Percentiles rank a stretch among this genome's conserved stretches.
Conservation (phyloP, 371 early-diverging fungal genomes). For the Mortierella sp. region DNA sequence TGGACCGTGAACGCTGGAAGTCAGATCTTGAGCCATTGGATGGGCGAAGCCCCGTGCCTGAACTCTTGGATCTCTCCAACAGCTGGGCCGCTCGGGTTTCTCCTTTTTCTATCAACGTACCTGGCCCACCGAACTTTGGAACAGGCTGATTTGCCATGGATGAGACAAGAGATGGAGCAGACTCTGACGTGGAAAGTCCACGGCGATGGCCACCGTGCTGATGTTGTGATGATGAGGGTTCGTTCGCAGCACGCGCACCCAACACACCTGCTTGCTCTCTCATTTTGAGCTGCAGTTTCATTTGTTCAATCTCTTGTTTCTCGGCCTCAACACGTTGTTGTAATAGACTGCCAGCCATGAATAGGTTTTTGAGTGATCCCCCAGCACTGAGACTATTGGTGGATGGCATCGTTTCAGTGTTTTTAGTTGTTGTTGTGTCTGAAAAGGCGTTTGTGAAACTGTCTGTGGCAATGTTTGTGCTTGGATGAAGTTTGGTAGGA, state of each 20-base stretch:
- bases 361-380: slow-evolving; percentile 17
- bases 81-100: slow-evolving; percentile 38
- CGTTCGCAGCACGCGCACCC: slow-evolving; percentile 19
- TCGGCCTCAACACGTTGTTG: slow-evolving; percentile 54
- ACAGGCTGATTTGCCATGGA: slow-evolving; percentile 1
- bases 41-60: slow-evolving; percentile 41
- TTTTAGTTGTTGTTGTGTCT: background rate
- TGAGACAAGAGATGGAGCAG: slow-evolving; percentile 13
- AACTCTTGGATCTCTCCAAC: slow-evolving; percentile 32
- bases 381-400: background rate
- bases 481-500: background rate
- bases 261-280: slow-evolving; percentile 50
- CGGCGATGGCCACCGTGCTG: slow-evolving; percentile 24
- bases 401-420: slow-evolving; percentile 2
- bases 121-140: slow-evolving; percentile 50
- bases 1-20: slow-evolving; percentile 20
- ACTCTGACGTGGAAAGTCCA: slow-evolving; percentile 16
- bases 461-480: background rate
- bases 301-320: slow-evolving; percentile 47
- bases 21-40: slow-evolving; percentile 7
- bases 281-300: slow-evolving; percentile 44
- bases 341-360: slow-evolving; percentile 48
- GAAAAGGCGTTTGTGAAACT: background rate
- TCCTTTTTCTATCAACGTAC: slow-evolving; percentile 42
- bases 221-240: slow-evolving; percentile 1